A percentile compares a stretch with the other conserved stretches of the same genome.
These are phyloP conservation scores for Nidularia pulvinata DNA, from an alignment of 768 basidiomycete species.

Conservation along the genomic window DNA sequence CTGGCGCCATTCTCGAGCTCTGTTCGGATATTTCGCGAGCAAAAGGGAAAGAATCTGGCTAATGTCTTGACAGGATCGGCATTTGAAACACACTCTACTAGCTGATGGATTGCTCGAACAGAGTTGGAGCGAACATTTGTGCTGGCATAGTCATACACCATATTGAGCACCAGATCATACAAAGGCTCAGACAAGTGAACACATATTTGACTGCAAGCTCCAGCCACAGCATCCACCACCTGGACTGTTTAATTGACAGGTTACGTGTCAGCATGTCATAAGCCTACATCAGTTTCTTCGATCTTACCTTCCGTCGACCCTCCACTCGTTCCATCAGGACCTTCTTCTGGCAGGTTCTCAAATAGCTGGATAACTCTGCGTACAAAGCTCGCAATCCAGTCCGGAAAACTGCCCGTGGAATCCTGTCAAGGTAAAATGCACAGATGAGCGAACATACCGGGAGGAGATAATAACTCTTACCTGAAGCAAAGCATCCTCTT, in stretches of 20 bases:
- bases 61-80: constrained; percentile 78
- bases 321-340: constrained; percentile 58
- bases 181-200: constrained; percentile 72
- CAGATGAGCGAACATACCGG: not conserved
- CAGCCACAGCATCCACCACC: constrained; percentile 74
- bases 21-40: constrained; percentile 61
- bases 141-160: constrained; percentile 83
- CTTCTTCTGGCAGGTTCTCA: constrained; percentile 87
- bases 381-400: constrained; percentile 84
- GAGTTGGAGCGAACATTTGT: constrained; percentile 83
- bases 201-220: constrained; percentile 78
- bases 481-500: constrained; percentile 72
- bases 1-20: constrained; percentile 89
- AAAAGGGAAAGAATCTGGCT: constrained; percentile 77
- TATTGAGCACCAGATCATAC: constrained; percentile 79
- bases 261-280: not conserved
- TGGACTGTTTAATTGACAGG: constrained; percentile 42
- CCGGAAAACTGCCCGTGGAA: constrained; percentile 73
- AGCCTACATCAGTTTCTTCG: too few species aligned
- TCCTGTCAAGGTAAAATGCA: constrained; percentile 28
- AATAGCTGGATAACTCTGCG: constrained; percentile 77
- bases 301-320: constrained; percentile 62
- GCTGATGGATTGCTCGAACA: constrained; percentile 82
- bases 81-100: constrained; percentile 85
- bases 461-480: constrained; percentile 16